These are phyloP conservation scores for Aspergillus sp. DNA, from an alignment of 2,329 filamentous ascomycete genomes.

Conservation along the genomic window DNA sequence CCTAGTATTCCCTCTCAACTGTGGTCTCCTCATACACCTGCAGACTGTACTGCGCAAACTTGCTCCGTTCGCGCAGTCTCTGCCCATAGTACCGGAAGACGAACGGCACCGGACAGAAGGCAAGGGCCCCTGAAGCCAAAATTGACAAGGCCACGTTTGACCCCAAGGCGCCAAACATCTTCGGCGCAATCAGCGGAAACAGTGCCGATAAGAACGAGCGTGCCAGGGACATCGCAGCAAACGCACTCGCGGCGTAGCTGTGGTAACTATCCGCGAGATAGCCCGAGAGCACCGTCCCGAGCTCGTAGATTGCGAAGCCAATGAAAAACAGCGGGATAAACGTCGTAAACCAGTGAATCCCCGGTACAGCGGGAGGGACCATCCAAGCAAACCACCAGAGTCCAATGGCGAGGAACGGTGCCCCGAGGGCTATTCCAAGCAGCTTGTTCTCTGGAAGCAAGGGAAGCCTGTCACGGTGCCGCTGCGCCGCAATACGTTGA, in stretches of 20 bases:
- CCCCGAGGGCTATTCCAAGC: constrained; percentile 46
- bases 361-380: constrained; percentile 40
- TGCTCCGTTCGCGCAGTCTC: constrained; percentile 35
- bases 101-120: constrained; percentile 40
- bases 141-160: constrained; percentile 42
- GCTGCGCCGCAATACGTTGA: constrained; percentile 23
- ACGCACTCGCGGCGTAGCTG: constrained; percentile 46
- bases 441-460: constrained; percentile 50
- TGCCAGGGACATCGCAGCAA: constrained; percentile 43
- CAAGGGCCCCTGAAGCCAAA: constrained; percentile 42
- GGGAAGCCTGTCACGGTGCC: constrained; percentile 17
- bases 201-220: constrained; percentile 39
- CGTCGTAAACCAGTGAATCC: constrained; percentile 42
- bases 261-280: constrained; percentile 49
- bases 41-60: constrained; percentile 38
- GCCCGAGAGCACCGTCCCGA: constrained; percentile 42
- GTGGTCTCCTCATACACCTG: constrained; percentile 14
- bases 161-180: constrained; percentile 42
- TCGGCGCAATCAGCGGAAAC: constrained; percentile 42
- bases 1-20: constrained; percentile 9
- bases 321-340: constrained; percentile 44
- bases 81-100: constrained; percentile 41
- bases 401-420: constrained; percentile 45
- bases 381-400: constrained; percentile 53
- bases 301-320: constrained; percentile 51